phyloP scores from a whole-genome alignment of 2,329 filamentous ascomycete species.

The Gremmenia infestans region DNA sequence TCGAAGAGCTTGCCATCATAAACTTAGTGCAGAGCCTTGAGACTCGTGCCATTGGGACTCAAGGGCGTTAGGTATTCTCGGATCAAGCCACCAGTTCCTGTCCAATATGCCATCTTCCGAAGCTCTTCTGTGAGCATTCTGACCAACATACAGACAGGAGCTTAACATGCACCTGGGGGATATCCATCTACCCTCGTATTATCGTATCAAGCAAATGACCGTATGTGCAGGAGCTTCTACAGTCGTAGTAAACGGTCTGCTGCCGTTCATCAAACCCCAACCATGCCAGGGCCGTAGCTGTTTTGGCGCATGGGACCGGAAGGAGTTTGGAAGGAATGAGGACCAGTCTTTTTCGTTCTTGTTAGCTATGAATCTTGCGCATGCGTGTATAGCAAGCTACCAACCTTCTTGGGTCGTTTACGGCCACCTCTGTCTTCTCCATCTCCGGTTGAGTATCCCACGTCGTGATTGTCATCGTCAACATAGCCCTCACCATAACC shows the following conservation, averaged over 20 bases:
- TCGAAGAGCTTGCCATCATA: conserved; percentile 6
- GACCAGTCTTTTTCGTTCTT: conserved; percentile 19
- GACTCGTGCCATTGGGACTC: background rate
- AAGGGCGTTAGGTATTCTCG: background rate
- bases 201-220: background rate
- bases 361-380: conserved; percentile 21
- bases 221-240: background rate
- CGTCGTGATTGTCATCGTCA: conserved; percentile 60
- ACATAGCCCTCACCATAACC: conserved; percentile 69
- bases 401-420: conserved; percentile 63
- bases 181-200: background rate
- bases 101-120: conserved; percentile 9
- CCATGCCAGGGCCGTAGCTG: conserved; percentile 54
- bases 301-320: conserved; percentile 24
- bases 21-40: background rate
- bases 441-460: conserved; percentile 67
- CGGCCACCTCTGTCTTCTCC: conserved; percentile 54
- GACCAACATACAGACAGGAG: background rate
- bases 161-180: background rate
- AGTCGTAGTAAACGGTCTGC: background rate
- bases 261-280: conserved; percentile 41
- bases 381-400: conserved; percentile 20
- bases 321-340: conserved; percentile 23
- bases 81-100: background rate
- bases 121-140: conserved; percentile 5